Conservation (phyloP, 1,284 basidiomycete genomes). For the Boletus holoroseus region DNA sequence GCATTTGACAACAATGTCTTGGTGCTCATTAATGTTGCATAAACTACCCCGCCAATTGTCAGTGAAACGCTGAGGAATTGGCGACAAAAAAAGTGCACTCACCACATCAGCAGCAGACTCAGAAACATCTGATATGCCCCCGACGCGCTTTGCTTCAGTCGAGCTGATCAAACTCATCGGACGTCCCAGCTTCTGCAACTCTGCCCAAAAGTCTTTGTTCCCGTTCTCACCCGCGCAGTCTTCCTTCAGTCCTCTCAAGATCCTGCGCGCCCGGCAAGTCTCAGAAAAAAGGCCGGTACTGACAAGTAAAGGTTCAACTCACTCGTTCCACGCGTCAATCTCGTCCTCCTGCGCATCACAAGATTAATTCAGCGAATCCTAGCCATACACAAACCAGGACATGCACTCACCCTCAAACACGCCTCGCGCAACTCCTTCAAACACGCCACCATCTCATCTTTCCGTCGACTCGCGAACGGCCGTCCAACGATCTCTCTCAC, state of each 20-base stretch:
- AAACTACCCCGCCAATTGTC: constrained; percentile 20
- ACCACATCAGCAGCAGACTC: constrained; percentile 48
- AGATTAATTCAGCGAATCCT: background rate
- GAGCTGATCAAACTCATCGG: constrained; percentile 58
- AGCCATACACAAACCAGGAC: background rate
- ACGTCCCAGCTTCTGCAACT: constrained; percentile 47
- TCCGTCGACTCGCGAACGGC: constrained; percentile 64
- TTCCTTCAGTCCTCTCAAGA: constrained; percentile 51
- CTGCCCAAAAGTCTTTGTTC: constrained; percentile 61
- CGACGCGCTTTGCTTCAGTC: constrained; percentile 52
- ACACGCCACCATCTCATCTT: constrained; percentile 68
- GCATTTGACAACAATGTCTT: background rate
- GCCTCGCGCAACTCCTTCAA: constrained; percentile 61
- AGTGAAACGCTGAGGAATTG: background rate
- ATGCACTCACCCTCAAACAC: constrained; percentile 50
- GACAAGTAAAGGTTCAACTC: constrained; percentile 23
- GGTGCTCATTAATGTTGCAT: constrained; percentile 18
- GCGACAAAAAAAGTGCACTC: constrained; percentile 7
- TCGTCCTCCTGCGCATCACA: constrained; percentile 59
- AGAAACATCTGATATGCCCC: constrained; percentile 49
- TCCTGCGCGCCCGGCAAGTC: constrained; percentile 38
- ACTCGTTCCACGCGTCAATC: constrained; percentile 74
- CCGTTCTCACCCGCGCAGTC: constrained; percentile 50
- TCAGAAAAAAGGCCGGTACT: background rate
- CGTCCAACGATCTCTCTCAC: constrained; percentile 64